Evolutionary conservation across 371 early-diverging fungal species (phyloP), one percentile per base, ranked within the genome.

Genomic region (Umbelopsis sp.): DNA sequence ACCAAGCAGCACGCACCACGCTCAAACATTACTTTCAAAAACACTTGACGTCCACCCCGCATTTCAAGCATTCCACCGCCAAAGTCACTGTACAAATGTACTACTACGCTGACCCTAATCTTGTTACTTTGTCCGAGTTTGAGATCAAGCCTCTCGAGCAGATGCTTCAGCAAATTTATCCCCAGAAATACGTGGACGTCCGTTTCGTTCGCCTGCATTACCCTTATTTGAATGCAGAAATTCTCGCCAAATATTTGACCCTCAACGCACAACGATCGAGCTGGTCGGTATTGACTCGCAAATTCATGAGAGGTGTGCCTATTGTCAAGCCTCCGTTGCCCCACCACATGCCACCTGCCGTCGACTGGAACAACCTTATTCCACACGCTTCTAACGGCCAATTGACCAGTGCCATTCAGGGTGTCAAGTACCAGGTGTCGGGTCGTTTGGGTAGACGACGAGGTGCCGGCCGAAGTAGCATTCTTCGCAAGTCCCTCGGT

Each of bases 211-310:
- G 78, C 63, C 71, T 81, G 7, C 79, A 81, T 65, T 84, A 84
- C 66, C 84, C 84, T 63, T 84, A 84, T 62, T 77, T 84, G 82
- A 81, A 84, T 66, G 79, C 84, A 44, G 84, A 84, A 57, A 81
- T 84, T 68, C 74, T 84, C 32, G 80, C 84, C n/a, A 77, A 81
- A 69, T 84, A 81, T 66, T 68, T 84, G 64, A 77, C 84, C 18
- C 65, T 74, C 65, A 84, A 84, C 44, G 72, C 80, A 37, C 69
- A 80, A n/a, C 66, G 73, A 24, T 72, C 72, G 24, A 75, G 79
- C 16, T 84, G 84, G 84, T 72, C 78, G 63, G 68, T 69, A 48
- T 48, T 84, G 22, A 76, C 79, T 10, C 80, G 84, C 63, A 70
- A 75, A 63, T 84, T 81, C 63, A 75, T 81, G 74, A 76, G 75